A percentile compares a stretch with the other conserved stretches of the same genome.
phyloP scores from a whole-genome alignment of 805 yeast species.

The Clavispora vitiphila region DNA sequence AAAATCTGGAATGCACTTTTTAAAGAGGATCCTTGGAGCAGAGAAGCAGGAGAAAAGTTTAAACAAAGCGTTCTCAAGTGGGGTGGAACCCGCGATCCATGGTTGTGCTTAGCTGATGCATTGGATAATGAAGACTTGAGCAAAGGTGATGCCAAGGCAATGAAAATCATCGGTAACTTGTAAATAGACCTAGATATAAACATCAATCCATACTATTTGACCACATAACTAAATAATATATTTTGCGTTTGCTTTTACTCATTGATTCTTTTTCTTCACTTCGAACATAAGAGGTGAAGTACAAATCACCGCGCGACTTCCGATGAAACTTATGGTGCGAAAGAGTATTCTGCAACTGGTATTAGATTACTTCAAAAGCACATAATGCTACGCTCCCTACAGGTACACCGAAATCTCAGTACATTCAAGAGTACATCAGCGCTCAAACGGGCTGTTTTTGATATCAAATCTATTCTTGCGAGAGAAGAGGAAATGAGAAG shows the following conservation, averaged over 20 bases:
- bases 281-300: too few species aligned
- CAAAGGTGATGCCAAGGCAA: slow-evolving; percentile 67
- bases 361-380: too few species aligned
- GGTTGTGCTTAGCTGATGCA: slow-evolving; percentile 79
- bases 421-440: slow-evolving; percentile 15
- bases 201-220: not conserved
- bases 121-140: slow-evolving; percentile 57
- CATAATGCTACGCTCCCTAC: not conserved
- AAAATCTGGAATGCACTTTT: slow-evolving; percentile 77
- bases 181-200: not conserved
- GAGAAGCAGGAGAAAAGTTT: slow-evolving; percentile 72
- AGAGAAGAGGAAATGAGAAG: slow-evolving; percentile 18
- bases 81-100: slow-evolving; percentile 93
- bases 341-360: too few species aligned
- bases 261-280: too few species aligned
- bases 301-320: too few species aligned
- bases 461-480: slow-evolving; percentile 10
- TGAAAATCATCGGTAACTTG: slow-evolving; percentile 38
- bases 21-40: slow-evolving; percentile 60
- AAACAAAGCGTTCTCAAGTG: slow-evolving; percentile 68
- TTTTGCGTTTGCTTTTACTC: too few species aligned
- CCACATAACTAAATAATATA: too few species aligned
- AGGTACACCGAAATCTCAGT: slow-evolving; percentile 1
- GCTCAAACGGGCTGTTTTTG: slow-evolving; percentile 11
- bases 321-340: too few species aligned